phyloP scores from a whole-genome alignment of 352 stramenopile species.

The Phytophthora ramorum region DNA sequence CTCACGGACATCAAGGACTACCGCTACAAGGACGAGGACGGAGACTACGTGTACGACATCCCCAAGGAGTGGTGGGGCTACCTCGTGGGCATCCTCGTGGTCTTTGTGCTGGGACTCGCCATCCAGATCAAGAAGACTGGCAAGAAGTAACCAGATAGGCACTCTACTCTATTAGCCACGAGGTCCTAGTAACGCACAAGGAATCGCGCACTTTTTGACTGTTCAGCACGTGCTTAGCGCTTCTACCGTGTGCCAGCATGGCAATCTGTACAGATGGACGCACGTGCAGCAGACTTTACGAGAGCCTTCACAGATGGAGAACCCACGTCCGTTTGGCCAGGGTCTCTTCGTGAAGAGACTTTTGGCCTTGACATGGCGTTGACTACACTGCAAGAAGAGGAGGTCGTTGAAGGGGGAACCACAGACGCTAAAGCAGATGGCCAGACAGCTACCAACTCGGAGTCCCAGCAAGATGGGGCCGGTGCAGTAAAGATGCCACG shows the following conservation, averaged over 20 bases:
- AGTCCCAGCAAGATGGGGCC: constrained; percentile 3
- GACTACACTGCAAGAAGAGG: not conserved
- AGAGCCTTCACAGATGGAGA: constrained; percentile 3
- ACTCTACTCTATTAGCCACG: constrained; percentile 14
- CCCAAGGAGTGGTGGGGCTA: constrained; percentile 66
- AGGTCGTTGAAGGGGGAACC: not conserved
- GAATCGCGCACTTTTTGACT: constrained; percentile 18
- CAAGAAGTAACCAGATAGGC: constrained; percentile 32
- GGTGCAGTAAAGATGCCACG: constrained; percentile 9
- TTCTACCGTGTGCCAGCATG: constrained; percentile 9
- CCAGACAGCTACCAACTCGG: not conserved
- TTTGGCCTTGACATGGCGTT: not conserved
- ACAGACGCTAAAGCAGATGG: constrained; percentile 20
- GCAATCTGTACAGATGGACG: constrained; percentile 4
- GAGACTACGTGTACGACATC: constrained; percentile 53
- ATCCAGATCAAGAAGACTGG: constrained; percentile 69
- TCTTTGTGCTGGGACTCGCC: constrained; percentile 50
- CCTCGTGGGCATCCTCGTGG: constrained; percentile 47
- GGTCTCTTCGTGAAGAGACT: constrained; percentile 7
- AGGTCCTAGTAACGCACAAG: constrained; percentile 3
- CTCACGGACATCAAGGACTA: constrained; percentile 48
- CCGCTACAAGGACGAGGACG: constrained; percentile 38
- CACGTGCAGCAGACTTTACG: not conserved
- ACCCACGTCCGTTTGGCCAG: constrained; percentile 3
- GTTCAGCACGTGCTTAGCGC: not conserved